A percentile compares a stretch with the other conserved stretches of the same genome.
phyloP scores from a whole-genome alignment of 2,329 filamentous ascomycete species.

The Stemphylium beticola region DNA sequence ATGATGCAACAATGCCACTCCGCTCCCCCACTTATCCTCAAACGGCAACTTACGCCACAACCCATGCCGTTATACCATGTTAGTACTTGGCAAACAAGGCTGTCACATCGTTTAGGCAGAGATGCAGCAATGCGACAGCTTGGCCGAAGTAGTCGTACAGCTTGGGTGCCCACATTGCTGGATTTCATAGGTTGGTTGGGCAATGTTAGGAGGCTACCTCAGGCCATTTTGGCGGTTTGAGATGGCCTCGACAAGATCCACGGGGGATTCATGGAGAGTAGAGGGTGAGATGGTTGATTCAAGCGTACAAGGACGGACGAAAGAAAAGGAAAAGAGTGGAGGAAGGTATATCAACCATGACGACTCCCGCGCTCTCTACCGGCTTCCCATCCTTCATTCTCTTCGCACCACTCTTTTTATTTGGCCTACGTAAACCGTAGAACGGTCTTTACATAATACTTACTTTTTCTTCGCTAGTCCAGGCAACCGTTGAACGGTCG shows the following conservation, averaged over 20 bases:
- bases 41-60: conserved; percentile 26
- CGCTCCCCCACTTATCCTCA: conserved; percentile 32
- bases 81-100: conserved; percentile 18
- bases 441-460: conserved; percentile 31
- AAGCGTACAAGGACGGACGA: background rate
- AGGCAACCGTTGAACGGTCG: conserved; percentile 35
- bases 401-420: conserved; percentile 22
- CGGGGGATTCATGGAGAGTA: conserved; percentile 3
- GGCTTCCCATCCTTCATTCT: conserved; percentile 9
- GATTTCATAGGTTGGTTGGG: conserved; percentile 23
- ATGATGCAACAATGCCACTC: conserved; percentile 27
- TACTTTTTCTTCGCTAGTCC: conserved; percentile 10
- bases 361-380: background rate
- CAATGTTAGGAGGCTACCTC: conserved; percentile 12
- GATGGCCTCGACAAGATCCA: background rate
- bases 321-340: background rate
- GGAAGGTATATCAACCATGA: conserved; percentile 3
- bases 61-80: conserved; percentile 7
- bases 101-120: conserved; percentile 16
- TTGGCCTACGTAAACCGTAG: conserved; percentile 28
- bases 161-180: conserved; percentile 10
- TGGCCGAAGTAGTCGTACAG: conserved; percentile 12
- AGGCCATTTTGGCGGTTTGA: conserved; percentile 8
- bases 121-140: conserved; percentile 21
- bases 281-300: background rate